Percentiles rank a stretch among this genome's conserved stretches.
Evolutionary conservation across 2,329 filamentous ascomycete genomes (phyloP).

Genomic region (Trichoderma breve): DNA sequence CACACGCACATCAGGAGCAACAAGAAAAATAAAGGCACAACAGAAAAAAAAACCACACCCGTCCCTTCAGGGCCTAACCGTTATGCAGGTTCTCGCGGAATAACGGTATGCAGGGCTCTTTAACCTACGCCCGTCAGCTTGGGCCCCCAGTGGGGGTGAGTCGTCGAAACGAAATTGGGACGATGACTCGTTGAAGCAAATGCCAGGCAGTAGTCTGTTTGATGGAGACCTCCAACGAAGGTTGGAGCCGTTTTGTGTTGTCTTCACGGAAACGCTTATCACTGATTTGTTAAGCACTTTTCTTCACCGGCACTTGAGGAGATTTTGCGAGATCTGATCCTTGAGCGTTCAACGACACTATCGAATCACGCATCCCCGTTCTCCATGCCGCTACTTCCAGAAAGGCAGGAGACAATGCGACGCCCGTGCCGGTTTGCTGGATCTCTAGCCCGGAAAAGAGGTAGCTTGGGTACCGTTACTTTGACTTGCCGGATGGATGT

Average conservation of each 20-base stretch:
- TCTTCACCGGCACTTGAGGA: background rate
- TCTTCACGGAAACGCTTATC: background rate
- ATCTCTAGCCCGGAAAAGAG: background rate
- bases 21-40: background rate
- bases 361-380: background rate
- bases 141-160: background rate
- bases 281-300: background rate
- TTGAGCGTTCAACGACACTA: background rate
- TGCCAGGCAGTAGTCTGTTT: background rate
- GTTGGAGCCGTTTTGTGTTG: background rate
- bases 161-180: background rate
- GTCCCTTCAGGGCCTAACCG: background rate
- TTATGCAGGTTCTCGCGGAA: background rate
- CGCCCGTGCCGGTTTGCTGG: background rate
- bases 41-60: background rate
- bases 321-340: background rate
- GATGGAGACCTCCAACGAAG: background rate
- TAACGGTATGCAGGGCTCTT: constrained; percentile 2
- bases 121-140: background rate
- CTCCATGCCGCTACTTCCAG: background rate
- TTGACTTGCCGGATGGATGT: background rate
- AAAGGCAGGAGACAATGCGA: background rate
- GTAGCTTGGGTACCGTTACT: background rate
- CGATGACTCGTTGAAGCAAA: background rate
- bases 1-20: background rate